Conservation (phyloP, 768 basidiomycete genomes). For the Floccularia luteovirens region DNA sequence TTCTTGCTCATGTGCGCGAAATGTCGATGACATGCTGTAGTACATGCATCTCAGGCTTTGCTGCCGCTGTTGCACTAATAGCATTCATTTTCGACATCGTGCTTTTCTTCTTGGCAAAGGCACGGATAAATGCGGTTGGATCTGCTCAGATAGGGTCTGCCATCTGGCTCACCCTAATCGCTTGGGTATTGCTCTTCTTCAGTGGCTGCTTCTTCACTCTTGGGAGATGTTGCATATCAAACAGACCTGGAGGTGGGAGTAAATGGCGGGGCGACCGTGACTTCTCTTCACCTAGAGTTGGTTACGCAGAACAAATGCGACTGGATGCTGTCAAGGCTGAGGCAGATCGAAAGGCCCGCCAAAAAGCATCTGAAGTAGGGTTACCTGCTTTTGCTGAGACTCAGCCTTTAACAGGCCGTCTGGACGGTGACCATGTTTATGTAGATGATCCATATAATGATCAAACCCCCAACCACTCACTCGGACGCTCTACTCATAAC, state of each 20-base stretch:
- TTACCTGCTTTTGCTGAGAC: slow-evolving; percentile 72
- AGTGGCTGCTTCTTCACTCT: slow-evolving; percentile 83
- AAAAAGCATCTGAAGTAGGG: slow-evolving; percentile 53
- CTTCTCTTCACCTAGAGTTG: slow-evolving; percentile 17
- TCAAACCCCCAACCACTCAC: slow-evolving; percentile 15
- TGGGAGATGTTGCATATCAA: slow-evolving; percentile 78
- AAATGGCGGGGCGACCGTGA: slow-evolving; percentile 24
- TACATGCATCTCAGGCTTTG: slow-evolving; percentile 74
- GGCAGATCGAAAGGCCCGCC: slow-evolving; percentile 71
- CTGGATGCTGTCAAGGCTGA: slow-evolving; percentile 85
- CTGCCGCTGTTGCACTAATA: slow-evolving; percentile 67
- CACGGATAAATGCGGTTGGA: slow-evolving; percentile 77
- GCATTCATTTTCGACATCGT: slow-evolving; percentile 93
- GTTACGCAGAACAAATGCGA: slow-evolving; percentile 60
- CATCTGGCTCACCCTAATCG: slow-evolving; percentile 85
- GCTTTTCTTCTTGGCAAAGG: slow-evolving; percentile 84
- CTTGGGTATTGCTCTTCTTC: slow-evolving; percentile 83
- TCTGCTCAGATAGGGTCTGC: slow-evolving; percentile 79
- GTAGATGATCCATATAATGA: slow-evolving; percentile 37
- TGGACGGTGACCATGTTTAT: slow-evolving; percentile 50
- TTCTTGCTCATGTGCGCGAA: slow-evolving; percentile 83
- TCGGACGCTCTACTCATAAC: slow-evolving; percentile 22
- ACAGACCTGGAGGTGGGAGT: slow-evolving; percentile 24
- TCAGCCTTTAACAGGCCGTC: slow-evolving; percentile 57
- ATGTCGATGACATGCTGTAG: slow-evolving; percentile 83